Evolutionary conservation across 2,329 filamentous ascomycete species (phyloP).

Genomic region (Aotearoamyces nothofagi): DNA sequence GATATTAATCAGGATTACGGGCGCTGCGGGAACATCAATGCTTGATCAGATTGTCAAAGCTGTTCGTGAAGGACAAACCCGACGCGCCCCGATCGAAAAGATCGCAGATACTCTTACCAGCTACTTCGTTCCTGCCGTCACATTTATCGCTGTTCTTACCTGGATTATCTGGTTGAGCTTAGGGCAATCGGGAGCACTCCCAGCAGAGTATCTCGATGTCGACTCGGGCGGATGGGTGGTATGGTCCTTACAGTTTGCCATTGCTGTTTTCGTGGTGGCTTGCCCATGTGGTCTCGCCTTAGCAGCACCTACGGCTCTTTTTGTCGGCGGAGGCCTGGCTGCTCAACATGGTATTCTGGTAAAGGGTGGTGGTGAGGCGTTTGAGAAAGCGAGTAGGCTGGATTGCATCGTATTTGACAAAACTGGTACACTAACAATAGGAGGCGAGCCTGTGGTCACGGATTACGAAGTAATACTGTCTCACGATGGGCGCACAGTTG

Average conservation of each 20-base stretch:
- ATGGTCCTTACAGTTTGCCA: conserved; percentile 66
- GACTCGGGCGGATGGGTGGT: conserved; percentile 49
- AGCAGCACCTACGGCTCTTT: conserved; percentile 41
- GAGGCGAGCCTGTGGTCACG: conserved; percentile 54
- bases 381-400: conserved; percentile 38
- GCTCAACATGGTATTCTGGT: conserved; percentile 40
- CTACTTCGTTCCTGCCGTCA: conserved; percentile 64
- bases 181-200: conserved; percentile 41
- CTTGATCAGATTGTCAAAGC: conserved; percentile 66
- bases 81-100: conserved; percentile 60
- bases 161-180: conserved; percentile 59
- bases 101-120: conserved; percentile 58
- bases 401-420: conserved; percentile 45
- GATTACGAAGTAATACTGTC: conserved; percentile 9
- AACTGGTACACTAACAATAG: conserved; percentile 41
- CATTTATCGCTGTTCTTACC: conserved; percentile 50
- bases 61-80: conserved; percentile 64
- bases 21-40: conserved; percentile 55
- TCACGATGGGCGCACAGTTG: conserved; percentile 11
- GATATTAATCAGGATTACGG: conserved; percentile 47
- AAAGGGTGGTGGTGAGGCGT: conserved; percentile 42
- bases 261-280: conserved; percentile 43
- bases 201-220: conserved; percentile 35
- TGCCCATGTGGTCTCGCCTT: conserved; percentile 46
- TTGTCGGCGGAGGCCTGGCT: conserved; percentile 40